Percentiles rank a stretch among this genome's conserved stretches.
Evolutionary conservation across 2,329 filamentous ascomycete species (phyloP).

Genomic region (Stagonosporopsis cucurbitacearum): DNA sequence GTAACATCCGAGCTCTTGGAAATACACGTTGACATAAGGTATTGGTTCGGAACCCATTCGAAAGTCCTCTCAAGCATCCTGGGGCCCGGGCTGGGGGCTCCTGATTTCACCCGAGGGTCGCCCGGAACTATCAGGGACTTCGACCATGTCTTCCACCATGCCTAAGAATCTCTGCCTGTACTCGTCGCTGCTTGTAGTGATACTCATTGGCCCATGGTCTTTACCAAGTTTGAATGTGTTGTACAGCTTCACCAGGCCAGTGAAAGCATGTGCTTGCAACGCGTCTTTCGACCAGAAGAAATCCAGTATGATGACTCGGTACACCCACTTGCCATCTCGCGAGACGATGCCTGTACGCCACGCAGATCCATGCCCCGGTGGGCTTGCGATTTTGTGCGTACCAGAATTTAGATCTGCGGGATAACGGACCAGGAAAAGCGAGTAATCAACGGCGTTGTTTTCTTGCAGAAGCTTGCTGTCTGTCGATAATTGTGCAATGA

Average conservation of each 20-base stretch:
- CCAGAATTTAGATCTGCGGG: slow-evolving; percentile 47
- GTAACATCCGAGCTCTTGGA: background rate
- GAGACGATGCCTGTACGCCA: slow-evolving; percentile 71
- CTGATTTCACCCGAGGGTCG: slow-evolving; percentile 40
- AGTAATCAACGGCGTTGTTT: slow-evolving; percentile 76
- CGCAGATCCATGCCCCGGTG: slow-evolving; percentile 42
- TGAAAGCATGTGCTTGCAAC: slow-evolving; percentile 69
- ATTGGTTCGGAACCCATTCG: background rate
- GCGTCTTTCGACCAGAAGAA: slow-evolving; percentile 83
- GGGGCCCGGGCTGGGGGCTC: slow-evolving; percentile 18
- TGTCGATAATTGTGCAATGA: slow-evolving; percentile 62
- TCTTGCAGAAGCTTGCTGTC: slow-evolving; percentile 70
- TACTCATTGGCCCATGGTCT: slow-evolving; percentile 73
- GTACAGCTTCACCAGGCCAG: slow-evolving; percentile 67
- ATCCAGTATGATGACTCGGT: slow-evolving; percentile 71
- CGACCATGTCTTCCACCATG: slow-evolving; percentile 56
- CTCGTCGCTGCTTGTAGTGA: slow-evolving; percentile 72
- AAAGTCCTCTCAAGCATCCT: slow-evolving; percentile 14
- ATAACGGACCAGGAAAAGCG: slow-evolving; percentile 71
- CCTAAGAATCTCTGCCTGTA: slow-evolving; percentile 65
- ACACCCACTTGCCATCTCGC: slow-evolving; percentile 69
- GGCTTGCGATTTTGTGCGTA: slow-evolving; percentile 38
- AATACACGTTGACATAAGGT: background rate
- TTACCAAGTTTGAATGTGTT: slow-evolving; percentile 62
- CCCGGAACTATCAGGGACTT: slow-evolving; percentile 43